Base-by-base conservation (phyloP, 1,139 yeast genomes). In the Pichia sp. region DNA sequence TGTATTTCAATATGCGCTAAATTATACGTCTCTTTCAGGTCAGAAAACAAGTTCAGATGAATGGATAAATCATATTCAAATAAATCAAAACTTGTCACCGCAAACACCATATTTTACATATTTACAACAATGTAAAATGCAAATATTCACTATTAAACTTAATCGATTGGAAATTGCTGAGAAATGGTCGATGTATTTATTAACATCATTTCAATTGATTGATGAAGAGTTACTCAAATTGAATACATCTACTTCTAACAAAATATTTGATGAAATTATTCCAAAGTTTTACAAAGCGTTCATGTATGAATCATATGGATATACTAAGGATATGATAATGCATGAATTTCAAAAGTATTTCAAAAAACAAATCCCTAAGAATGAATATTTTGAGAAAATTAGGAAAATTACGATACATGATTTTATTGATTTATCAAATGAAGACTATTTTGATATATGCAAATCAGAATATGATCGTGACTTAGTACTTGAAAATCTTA, bases 121-220 rank as follows among this genome's bases (percentile, higher is more conserved):
- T 19, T 25, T 39, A 11, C 42, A 39, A 18, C 14, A 29, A 10
- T 19, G 18, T 5, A 29, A 22, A 19, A 4, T 19, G 11, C 7
- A 29, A 19, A 6, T 29, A 3, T 19, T 19, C n/a, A 13, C 7
- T 6, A 29, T 19, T 16, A 13, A 35, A 35, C 14, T 40, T 23
- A 16, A 13, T 13, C 2, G 15, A 15, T 26, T 21, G 18, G 33
- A 40, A 29, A 6, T 14, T 5, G 6, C 11, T 6, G 7, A 13
- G 8, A 33, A 29, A 24, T 38, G 38, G 38, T 23, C 41, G 2
- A 10, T 16, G 5, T 38, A 38, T 35, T 24, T 39, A 20, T 15
- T 16, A 5, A 4, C 27, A 3, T 28, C 38, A 16, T 34, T 15
- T 26, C 26, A 30, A n/a, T 20, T 39, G 7, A 6, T 39, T 8